These are phyloP conservation scores for Plasmodium sp. DNA, from an alignment of 169 alveolate species.

Conservation along the genomic window DNA sequence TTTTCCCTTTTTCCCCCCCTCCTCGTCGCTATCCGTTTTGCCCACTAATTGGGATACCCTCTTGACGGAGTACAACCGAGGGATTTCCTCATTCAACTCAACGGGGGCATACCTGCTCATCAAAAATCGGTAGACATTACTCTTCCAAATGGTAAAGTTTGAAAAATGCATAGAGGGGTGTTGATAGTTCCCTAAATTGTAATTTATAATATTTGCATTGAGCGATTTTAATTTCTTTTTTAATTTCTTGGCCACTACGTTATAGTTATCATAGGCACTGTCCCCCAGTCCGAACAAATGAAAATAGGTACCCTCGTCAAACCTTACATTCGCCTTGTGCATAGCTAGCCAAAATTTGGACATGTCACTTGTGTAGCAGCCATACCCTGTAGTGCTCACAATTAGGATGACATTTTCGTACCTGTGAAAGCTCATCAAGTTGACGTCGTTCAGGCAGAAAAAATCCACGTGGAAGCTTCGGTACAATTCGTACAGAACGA, in stretches of 20 bases:
- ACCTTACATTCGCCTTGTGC: neutral
- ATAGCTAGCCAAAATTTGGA: conserved; percentile 30
- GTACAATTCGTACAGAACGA: conserved; percentile 39
- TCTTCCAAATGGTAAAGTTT: conserved; percentile 47
- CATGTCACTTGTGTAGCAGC: conserved; percentile 37
- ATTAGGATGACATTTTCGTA: conserved; percentile 52
- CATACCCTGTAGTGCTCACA: conserved; percentile 75
- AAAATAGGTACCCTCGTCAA: conserved; percentile 37
- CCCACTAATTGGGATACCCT: neutral
- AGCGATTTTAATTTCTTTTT: conserved; percentile 48
- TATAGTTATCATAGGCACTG: conserved; percentile 68
- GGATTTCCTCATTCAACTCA: conserved; percentile 3
- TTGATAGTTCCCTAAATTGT: conserved; percentile 64
- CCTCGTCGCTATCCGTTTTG: no score
- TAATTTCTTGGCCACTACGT: conserved; percentile 51
- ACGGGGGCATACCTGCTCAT: conserved; percentile 13
- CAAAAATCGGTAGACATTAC: conserved; percentile 35
- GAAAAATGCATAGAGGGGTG: conserved; percentile 73
- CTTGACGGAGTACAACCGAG: neutral
- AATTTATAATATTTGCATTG: conserved; percentile 41
- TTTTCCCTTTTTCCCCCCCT: neutral
- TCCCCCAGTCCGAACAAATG: conserved; percentile 71
- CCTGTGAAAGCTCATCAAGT: conserved; percentile 21
- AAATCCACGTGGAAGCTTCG: conserved; percentile 29
- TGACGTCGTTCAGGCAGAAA: conserved; percentile 10